Evolutionary conservation across 176 grass and related monocot genomes (phyloP), one percentile per base, ranked within the genome.

Genomic region (Eremochloa ophiuroides): DNA sequence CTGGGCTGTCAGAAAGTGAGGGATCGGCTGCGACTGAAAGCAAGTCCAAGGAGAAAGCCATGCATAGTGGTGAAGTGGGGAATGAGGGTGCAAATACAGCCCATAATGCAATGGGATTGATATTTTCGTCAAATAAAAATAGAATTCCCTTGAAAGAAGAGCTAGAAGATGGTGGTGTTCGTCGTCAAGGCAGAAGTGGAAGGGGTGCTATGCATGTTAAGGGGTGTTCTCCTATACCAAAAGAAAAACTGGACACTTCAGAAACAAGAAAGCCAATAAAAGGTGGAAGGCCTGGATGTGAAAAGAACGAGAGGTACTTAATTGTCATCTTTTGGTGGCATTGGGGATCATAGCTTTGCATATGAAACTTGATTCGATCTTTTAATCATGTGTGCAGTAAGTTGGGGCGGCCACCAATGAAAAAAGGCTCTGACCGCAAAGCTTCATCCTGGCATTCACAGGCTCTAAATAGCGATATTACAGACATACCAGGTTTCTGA

Each of bases 131-230:
- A 63, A 92, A 85, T 71, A 91, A 89, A 76, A 97, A 79, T 73
- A 97, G 73, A 66, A 75, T 89, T 70, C 80, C 83, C 64, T 87
- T 89, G 74, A 97, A 94, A 91, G 90, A 97, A 89, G 91, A 97
- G 62, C 81, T 92, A 75, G 85, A 88, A 84, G 81, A 89, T 87
- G 86, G 89, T 39, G 75, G 83, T 81, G 80, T 83, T 34, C 59
- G 65, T 47, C 83, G 80, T 56, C 86, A 89, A 37, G 94, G 91
- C 8, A 91, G 94, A 50, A 94, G 83, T 67, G 86, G 89, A 80
- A 94, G 89, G 66, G 86, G 89, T 30, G 74, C 75, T 62, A 58
- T 85, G 50, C 85, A 92, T 62, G 55, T 84, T 34, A 93, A 94
- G 58, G 82, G 86, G 26, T 84, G 89, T 65, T 88, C 87, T 81